Conservation (phyloP, 2,329 filamentous ascomycete genomes). For the Epichloe scottii region DNA sequence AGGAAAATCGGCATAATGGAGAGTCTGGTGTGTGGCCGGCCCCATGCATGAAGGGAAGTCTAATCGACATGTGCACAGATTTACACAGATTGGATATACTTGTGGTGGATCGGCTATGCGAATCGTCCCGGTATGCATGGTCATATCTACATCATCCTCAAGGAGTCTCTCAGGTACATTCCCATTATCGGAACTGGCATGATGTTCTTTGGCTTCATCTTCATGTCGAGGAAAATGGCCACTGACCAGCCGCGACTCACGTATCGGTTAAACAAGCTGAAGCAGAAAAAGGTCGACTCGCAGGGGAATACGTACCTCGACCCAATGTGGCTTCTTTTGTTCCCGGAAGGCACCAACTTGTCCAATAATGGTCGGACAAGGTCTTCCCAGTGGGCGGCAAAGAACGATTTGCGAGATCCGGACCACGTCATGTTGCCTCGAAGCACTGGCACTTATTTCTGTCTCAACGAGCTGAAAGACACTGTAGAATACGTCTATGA, state of each 20-base stretch:
- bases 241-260: constrained; percentile 66
- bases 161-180: constrained; percentile 73
- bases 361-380: constrained; percentile 57
- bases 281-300: constrained; percentile 40
- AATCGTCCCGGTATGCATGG: constrained; percentile 65
- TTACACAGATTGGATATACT: constrained; percentile 84
- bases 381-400: constrained; percentile 64
- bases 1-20: background rate
- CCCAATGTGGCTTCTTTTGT: constrained; percentile 84
- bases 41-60: background rate
- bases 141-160: constrained; percentile 80
- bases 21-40: constrained; percentile 9
- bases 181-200: constrained; percentile 71
- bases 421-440: constrained; percentile 66
- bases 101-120: constrained; percentile 90
- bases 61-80: constrained; percentile 31
- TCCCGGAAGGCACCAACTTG: constrained; percentile 78
- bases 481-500: constrained; percentile 79
- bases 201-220: constrained; percentile 82
- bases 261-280: constrained; percentile 59
- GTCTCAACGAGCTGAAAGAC: constrained; percentile 59
- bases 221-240: constrained; percentile 81
- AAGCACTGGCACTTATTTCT: constrained; percentile 71
- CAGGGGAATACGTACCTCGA: constrained; percentile 44
- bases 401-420: constrained; percentile 58